Conservation (phyloP, 208 protist genomes). For the Trypanosoma vivax region DNA sequence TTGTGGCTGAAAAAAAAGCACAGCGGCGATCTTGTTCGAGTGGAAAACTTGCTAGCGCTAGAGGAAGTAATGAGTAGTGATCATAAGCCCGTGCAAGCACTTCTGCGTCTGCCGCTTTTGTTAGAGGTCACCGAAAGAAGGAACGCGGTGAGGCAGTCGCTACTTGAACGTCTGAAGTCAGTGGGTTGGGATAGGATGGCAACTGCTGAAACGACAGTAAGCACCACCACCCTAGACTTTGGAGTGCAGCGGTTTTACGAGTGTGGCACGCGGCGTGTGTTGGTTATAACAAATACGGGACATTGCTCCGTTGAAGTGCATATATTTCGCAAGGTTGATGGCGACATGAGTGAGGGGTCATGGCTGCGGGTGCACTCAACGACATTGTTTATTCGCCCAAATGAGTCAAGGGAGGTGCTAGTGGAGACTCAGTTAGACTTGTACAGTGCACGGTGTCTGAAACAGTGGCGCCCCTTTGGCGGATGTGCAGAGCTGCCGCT, state of each 20-base stretch:
- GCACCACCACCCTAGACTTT: constrained; percentile 44
- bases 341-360: constrained; percentile 29
- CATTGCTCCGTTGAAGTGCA: constrained; percentile 61
- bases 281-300: constrained; percentile 63
- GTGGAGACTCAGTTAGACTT: constrained; percentile 59
- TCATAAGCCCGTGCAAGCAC: constrained; percentile 79
- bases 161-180: constrained; percentile 32
- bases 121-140: constrained; percentile 52
- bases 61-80: constrained; percentile 64
- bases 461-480: constrained; percentile 52
- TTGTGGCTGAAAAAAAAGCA: constrained; percentile 45
- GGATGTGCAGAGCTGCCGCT: constrained; percentile 37
- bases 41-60: constrained; percentile 39
- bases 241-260: constrained; percentile 50
- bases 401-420: constrained; percentile 49
- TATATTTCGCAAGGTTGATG: constrained; percentile 43
- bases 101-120: constrained; percentile 49
- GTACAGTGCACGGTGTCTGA: constrained; percentile 56
- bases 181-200: constrained; percentile 40
- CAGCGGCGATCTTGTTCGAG: constrained; percentile 28
- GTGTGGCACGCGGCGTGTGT: constrained; percentile 22
- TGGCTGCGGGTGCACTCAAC: constrained; percentile 71
- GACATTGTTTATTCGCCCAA: constrained; percentile 56
- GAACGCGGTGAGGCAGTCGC: constrained; percentile 35
- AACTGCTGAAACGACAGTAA: constrained; percentile 39